A percentile compares a stretch with the other conserved stretches of the same genome.
Evolutionary conservation across 192 early-diverging fungal genomes (phyloP).

Genomic region (Mortierella hygrophila): DNA sequence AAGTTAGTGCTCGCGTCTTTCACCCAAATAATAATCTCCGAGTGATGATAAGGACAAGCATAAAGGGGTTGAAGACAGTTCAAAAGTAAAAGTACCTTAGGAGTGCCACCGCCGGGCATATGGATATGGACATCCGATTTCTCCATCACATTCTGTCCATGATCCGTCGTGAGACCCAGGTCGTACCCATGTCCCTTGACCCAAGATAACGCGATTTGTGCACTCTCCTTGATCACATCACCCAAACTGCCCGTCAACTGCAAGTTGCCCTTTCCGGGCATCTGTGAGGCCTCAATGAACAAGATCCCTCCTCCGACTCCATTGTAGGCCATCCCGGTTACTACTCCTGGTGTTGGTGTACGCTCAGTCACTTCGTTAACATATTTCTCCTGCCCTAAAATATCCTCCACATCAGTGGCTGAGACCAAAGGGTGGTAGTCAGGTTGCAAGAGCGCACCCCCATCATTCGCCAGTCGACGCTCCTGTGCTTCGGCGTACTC

Average conservation of each 20-base stretch:
- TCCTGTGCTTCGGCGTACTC: conserved; percentile 71
- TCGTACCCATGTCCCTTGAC: conserved; percentile 73
- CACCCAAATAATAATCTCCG: background rate
- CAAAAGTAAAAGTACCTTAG: conserved; percentile 58
- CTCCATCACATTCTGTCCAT: conserved; percentile 61
- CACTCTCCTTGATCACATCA: conserved; percentile 88
- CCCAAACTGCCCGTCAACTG: conserved; percentile 77
- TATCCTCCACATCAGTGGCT: conserved; percentile 62
- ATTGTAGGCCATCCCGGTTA: conserved; percentile 86
- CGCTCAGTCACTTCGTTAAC: conserved; percentile 78
- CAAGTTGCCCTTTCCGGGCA: conserved; percentile 75
- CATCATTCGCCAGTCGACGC: background rate
- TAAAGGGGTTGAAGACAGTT: background rate
- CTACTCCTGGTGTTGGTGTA: conserved; percentile 72
- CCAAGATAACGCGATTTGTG: conserved; percentile 78
- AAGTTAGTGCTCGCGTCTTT: background rate
- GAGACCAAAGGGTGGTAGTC: conserved; percentile 61
- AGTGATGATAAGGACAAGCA: background rate
- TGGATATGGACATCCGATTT: conserved; percentile 83
- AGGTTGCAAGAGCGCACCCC: background rate
- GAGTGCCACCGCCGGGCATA: conserved; percentile 79
- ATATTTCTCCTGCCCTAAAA: conserved; percentile 74
- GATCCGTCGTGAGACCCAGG: conserved; percentile 59
- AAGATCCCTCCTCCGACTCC: conserved; percentile 78
- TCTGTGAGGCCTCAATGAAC: conserved; percentile 82